Evolutionary conservation across 176 grass and related monocot species (phyloP).

Genomic region (Bonia amplexicaulis): DNA sequence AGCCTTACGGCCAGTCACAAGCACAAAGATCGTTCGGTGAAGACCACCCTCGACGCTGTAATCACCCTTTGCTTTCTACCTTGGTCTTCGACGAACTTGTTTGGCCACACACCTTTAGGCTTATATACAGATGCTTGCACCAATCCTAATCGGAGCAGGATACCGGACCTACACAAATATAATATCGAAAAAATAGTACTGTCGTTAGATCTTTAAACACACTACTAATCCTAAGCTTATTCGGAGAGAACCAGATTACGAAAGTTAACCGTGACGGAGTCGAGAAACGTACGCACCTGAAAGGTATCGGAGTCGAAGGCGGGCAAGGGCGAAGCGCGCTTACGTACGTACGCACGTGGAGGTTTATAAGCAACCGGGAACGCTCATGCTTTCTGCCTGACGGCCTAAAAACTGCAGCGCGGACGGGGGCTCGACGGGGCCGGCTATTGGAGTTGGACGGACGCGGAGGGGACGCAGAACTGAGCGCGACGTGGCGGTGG

Average conservation of each 20-base stretch:
- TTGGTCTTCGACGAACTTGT: background rate
- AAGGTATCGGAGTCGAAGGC: background rate
- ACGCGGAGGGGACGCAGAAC: too few species aligned
- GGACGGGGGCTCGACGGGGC: background rate
- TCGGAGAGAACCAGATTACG: background rate
- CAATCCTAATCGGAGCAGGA: background rate
- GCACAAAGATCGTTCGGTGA: background rate
- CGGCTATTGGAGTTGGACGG: background rate
- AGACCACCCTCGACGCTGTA: background rate
- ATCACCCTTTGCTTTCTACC: background rate
- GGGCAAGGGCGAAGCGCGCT: background rate
- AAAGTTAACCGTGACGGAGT: background rate
- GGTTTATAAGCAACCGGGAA: conserved; percentile 2
- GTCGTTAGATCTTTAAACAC: background rate
- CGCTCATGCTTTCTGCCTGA: conserved; percentile 34
- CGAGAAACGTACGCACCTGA: background rate
- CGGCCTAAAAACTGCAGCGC: background rate
- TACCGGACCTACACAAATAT: background rate
- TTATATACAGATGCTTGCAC: conserved; percentile 1
- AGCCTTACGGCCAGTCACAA: background rate
- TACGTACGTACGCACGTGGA: too few species aligned
- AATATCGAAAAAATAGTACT: background rate
- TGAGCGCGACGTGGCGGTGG: background rate
- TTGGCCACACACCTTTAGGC: background rate
- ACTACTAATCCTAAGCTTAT: too few species aligned